Evolutionary conservation across 352 stramenopile genomes (phyloP), one percentile per base, ranked within the genome.

Genomic region (Phytopythium boreale): DNA sequence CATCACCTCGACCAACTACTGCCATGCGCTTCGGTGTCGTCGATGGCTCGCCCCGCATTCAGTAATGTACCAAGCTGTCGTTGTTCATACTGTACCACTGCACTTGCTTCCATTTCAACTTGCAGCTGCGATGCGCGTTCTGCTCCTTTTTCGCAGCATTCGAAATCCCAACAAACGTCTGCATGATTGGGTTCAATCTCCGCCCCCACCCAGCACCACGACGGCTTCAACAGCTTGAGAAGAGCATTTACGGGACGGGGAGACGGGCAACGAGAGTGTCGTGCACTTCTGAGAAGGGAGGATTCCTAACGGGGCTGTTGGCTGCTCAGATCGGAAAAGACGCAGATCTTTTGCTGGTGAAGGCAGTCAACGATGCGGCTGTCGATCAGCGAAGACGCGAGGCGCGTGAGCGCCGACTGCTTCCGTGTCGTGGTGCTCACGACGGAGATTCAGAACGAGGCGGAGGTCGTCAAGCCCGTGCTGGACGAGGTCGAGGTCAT

Each of bases 391-490:
- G 44, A 20, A 15, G 59, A 70, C 47, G 29, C 22, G 20, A 12
- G 19, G 26, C 56, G 57, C n/a, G 47, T 27, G 15, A 59, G 34
- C 27, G 39, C 20, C 11, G 31, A 51, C 19, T 74, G 67, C 27
- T 93, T 90, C 63, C 70, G 83, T 1, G 17, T 92, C 19, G 46
- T 93, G 66, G 75, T 67, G 26, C 66, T 91, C 6, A 56, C 74
- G 22, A 36, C 61, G 0, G 78, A 89, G 53, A 77, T 66, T 6
- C 80, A 94, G 49, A 86, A 87, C 49, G 82, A 86, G 31, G 70
- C 80, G 36, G 82, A 90, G 10, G 75, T 92, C 11, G 68, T 90
- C 20, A 92, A 95, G 57, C 79, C 87, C 0, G 72, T 92, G n/a
- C 62, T 93, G 15, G 62, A 89, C 34, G 84, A 95, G 58, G 47